Percentiles rank a stretch among this genome's conserved stretches.
phyloP scores from a whole-genome alignment of 2,329 filamentous ascomycete species.

The Cytospora piceae region DNA sequence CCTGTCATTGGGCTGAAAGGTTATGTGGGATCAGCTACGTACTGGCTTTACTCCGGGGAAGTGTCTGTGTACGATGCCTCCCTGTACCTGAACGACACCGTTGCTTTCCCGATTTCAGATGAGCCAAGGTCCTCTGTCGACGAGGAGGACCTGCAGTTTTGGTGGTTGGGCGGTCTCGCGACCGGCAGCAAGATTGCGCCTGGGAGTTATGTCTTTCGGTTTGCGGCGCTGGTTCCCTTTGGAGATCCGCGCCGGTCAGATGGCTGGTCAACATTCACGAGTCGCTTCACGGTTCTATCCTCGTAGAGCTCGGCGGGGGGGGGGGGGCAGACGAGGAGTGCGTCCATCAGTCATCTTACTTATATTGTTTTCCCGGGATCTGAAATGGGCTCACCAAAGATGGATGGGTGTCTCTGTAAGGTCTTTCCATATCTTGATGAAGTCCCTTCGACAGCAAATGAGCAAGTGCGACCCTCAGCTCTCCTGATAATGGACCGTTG shows the following conservation, averaged over 20 bases:
- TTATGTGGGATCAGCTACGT: constrained; percentile 28
- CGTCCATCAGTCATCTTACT: background rate
- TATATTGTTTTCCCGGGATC: background rate
- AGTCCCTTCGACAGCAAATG: too few relatives aligned
- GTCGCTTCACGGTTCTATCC: constrained; percentile 13
- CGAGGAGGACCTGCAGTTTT: constrained; percentile 17
- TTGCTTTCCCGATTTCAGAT: constrained; percentile 20
- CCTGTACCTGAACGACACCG: constrained; percentile 15
- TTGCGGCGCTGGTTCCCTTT: constrained; percentile 24
- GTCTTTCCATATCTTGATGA: too few relatives aligned
- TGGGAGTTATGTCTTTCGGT: constrained; percentile 18
- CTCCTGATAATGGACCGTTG: too few relatives aligned
- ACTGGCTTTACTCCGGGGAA: constrained; percentile 21
- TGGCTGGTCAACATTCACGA: constrained; percentile 19
- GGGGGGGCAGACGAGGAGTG: background rate
- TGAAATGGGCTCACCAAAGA: too few relatives aligned
- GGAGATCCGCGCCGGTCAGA: constrained; percentile 9
- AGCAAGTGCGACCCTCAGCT: too few relatives aligned
- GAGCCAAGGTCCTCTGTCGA: constrained; percentile 12
- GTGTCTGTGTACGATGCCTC: constrained; percentile 17
- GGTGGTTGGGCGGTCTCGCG: constrained; percentile 23
- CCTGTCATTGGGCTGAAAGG: constrained; percentile 36
- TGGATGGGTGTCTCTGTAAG: too few relatives aligned
- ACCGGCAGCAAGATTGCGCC: constrained; percentile 19
- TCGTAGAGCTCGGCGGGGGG: background rate